Base-by-base conservation (phyloP, 768 basidiomycete genomes). In the Phlegmacium glaucopus region DNA sequence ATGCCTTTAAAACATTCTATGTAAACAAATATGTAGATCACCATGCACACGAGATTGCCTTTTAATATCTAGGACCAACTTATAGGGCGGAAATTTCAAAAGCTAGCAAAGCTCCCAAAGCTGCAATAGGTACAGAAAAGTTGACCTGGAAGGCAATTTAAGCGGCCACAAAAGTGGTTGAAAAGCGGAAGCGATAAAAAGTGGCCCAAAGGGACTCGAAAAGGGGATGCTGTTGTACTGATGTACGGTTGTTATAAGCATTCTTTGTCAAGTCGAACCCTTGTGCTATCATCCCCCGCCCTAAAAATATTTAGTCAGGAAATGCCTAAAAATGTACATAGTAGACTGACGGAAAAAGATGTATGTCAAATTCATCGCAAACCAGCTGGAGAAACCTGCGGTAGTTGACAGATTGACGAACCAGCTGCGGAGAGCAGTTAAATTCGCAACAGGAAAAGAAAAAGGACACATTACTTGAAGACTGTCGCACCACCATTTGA, bases 331-430 rank as follows among this genome's bases (percentile, higher is more conserved):
- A 29, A 34, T 10, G 15, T 9, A n/a, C 10, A 42, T 17, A 12
- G 17, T 15, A 30, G 39, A 71, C 82, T 53, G 52, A 82, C 83
- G 77, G 72, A 85, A 90, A 65, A 68, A 79, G 44, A 87, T 58
- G 67, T 85, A 92, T 13, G 87, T 87, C 25, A 87, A 47, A 61
- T 85, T 85, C 63, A 87, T 81, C 30, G 76, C 61, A 50, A 74
- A 72, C 86, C 87, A 89, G 39, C 77, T 70, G 55, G 84, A 72
- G 69, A 87, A 85, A 6, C 85, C 84, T 36, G 75, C 75, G 4
- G 75, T 74, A 1, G 74, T 75, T 11, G 74, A 72, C 10, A 79
- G 64, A 53, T 77, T 77, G 36, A 77, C 66, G 51, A 77, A 74
- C 75, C 73, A 75, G 16, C 22, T 22, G 35, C 26, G 11, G 6